phyloP scores from a whole-genome alignment of 768 basidiomycete species.

The Paxillus ammoniavirescens region DNA sequence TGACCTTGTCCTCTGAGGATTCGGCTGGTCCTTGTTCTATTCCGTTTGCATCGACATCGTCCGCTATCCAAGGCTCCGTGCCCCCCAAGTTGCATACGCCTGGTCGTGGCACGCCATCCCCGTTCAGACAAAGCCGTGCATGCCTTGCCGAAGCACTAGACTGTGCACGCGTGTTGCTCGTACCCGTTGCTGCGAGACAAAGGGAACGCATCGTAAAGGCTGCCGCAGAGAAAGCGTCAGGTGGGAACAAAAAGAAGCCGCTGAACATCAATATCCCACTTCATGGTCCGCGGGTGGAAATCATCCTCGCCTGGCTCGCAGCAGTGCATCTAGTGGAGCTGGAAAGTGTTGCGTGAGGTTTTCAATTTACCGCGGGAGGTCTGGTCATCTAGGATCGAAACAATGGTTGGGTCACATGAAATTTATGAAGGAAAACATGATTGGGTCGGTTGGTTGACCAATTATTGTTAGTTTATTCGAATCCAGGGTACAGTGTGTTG shows the following conservation, averaged over 20 bases:
- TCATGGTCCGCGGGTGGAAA: slow-evolving; percentile 83
- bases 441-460: neutral
- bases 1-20: slow-evolving; percentile 25
- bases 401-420: slow-evolving; percentile 1
- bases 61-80: slow-evolving; percentile 11
- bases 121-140: slow-evolving; percentile 18
- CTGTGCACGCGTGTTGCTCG: slow-evolving; percentile 67
- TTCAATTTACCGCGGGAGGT: neutral
- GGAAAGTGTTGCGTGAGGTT: slow-evolving; percentile 38
- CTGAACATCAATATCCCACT: slow-evolving; percentile 76
- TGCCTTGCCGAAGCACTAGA: slow-evolving; percentile 61
- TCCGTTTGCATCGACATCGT: slow-evolving; percentile 24
- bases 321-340: slow-evolving; percentile 78
- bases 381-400: neutral
- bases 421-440: neutral
- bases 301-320: slow-evolving; percentile 82
- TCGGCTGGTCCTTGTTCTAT: slow-evolving; percentile 12
- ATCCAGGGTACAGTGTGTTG: slow-evolving; percentile 1
- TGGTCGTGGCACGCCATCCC: slow-evolving; percentile 21
- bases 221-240: slow-evolving; percentile 47
- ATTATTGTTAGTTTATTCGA: slow-evolving; percentile 1
- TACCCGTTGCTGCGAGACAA: slow-evolving; percentile 66
- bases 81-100: slow-evolving; percentile 21
- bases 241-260: slow-evolving; percentile 52
- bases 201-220: slow-evolving; percentile 54